These are phyloP conservation scores for Puccinia polysora DNA, from an alignment of 1,284 basidiomycete genomes.

Conservation along the genomic window DNA sequence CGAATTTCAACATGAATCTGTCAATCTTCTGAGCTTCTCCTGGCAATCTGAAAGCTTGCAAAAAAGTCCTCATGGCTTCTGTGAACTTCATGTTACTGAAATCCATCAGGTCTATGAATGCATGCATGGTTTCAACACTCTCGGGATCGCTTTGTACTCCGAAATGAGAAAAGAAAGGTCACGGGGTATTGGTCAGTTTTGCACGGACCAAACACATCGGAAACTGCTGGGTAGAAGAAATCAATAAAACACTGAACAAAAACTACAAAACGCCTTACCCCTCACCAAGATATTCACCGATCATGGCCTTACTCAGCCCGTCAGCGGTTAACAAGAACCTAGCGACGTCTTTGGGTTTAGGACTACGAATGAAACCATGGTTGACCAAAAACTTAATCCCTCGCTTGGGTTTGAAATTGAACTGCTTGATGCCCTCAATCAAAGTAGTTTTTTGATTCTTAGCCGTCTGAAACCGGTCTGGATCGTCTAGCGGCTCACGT, in stretches of 20 bases:
- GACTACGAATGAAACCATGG: constrained; percentile 77
- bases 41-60: constrained; percentile 89
- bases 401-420: constrained; percentile 95
- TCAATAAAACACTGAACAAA: constrained; percentile 33
- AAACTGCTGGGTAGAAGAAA: too few relatives aligned
- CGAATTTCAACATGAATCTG: constrained; percentile 97
- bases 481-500: constrained; percentile 72
- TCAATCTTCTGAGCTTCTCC: constrained; percentile 97
- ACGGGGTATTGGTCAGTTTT: too few relatives aligned
- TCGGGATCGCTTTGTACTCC: constrained; percentile 64
- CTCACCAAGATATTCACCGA: constrained; percentile 97
- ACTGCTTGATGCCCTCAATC: constrained; percentile 91
- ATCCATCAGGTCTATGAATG: constrained; percentile 85
- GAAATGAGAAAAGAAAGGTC: neutral
- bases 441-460: constrained; percentile 95
- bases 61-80: constrained; percentile 76
- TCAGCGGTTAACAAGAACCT: constrained; percentile 82
- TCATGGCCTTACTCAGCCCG: constrained; percentile 89
- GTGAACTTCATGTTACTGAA: constrained; percentile 75
- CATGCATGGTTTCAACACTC: constrained; percentile 89
- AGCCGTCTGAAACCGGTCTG: constrained; percentile 85
- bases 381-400: constrained; percentile 86
- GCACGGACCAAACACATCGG: too few relatives aligned
- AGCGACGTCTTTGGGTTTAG: constrained; percentile 74
- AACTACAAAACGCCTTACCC: constrained; percentile 56